Evolutionary conservation across 2,329 filamentous ascomycete species (phyloP), one percentile per base, ranked within the genome.

Genomic region (Harringtonia lauricola): DNA sequence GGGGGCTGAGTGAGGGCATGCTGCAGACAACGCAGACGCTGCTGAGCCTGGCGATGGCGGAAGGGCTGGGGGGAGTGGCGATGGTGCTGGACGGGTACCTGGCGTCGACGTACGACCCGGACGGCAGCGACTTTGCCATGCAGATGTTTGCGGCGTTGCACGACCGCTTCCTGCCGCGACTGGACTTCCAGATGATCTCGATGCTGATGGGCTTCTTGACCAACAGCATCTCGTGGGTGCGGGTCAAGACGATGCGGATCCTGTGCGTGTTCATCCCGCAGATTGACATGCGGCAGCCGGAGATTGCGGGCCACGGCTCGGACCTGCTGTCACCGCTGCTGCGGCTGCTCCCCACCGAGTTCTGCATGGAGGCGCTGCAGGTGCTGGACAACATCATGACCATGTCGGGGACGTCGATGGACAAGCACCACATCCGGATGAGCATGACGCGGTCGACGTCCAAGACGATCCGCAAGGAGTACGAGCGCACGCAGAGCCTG

Each of bases 301-400:
- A 95, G 51, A 86, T 98, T 50, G 84, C 88, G 5, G 82, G 80
- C 8, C 88, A 96, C 59, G 90, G 92, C 0, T 89, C 90, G 1
- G 94, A 98, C 62, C 73, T 98, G 39, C 94, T 98, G 44, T 95
- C 92, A 1, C 94, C 92, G 0, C 71, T 98, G 1, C 67, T 98
- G 43, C 79, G 92, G 43, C 71, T 98, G 18, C 65, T 98, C 33
- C 89, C 95, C 58, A 95, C 90, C 2, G 87, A 94, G 47, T 89
- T 89, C 55, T 96, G 89, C 59, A 87, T 92, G 61, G 84, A 95
- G 56, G 92, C 92, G 12, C 68, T 98, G 10, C 80, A 87, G 51
- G 90, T 98, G 1, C 69, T 98, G 46, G 92, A 98, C 60, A 86
- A 90, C 51, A 92, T 96, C 54, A 94, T 95, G 76, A 86, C 85